Conservation (phyloP, 2,329 filamentous ascomycete species). For the Colletotrichum tamarilloi region DNA sequence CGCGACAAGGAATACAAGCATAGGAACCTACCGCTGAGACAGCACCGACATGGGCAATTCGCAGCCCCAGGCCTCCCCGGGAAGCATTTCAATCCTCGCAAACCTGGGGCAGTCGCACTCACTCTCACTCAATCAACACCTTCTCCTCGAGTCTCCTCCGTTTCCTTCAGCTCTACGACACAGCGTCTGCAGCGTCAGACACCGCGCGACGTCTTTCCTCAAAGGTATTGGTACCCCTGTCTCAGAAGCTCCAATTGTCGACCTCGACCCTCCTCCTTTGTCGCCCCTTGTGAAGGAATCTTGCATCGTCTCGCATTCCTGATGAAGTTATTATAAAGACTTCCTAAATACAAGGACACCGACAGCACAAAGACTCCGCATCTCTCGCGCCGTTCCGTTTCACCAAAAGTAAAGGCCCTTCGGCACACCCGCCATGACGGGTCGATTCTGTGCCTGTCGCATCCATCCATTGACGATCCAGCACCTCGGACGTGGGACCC, state of each 20-base stretch:
- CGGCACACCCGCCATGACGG: constrained; percentile 11
- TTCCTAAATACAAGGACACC: constrained; percentile 16
- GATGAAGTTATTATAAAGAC: not conserved
- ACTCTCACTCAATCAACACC: not conserved
- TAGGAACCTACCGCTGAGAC: constrained; percentile 4
- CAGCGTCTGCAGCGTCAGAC: not conserved
- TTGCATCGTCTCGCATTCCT: constrained; percentile 4
- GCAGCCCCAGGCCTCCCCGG: not conserved
- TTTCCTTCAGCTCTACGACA: not conserved
- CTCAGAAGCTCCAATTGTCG: not conserved
- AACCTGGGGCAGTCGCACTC: not conserved
- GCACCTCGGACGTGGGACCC: constrained; percentile 25
- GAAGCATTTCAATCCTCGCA: constrained; percentile 8
- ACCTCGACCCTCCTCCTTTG: not conserved
- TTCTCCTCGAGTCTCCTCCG: not conserved
- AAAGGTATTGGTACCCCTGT: not conserved
- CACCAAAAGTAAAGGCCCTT: constrained; percentile 18
- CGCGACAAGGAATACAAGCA: not conserved
- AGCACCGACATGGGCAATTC: constrained; percentile 4
- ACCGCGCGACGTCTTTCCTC: not conserved
- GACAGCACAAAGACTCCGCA: constrained; percentile 32
- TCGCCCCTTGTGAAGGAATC: not conserved
- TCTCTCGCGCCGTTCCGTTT: constrained; percentile 27
- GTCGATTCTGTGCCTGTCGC: constrained; percentile 8
- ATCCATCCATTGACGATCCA: constrained; percentile 27